Base-by-base conservation (phyloP, 208 protist genomes). In the Zelonia costaricensis region DNA sequence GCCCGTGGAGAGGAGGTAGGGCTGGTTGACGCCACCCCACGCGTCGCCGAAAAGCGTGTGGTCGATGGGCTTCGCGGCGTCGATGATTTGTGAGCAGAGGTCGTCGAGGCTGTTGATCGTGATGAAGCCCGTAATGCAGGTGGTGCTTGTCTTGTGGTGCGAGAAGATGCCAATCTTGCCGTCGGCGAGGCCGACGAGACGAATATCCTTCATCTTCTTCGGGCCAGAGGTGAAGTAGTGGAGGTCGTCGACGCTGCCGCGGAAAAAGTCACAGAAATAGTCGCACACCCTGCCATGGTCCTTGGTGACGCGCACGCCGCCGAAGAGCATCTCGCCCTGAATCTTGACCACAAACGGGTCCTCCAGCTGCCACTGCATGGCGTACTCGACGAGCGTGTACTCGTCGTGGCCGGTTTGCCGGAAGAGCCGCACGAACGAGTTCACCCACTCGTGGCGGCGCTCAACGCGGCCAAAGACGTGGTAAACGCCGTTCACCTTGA, bases 161-260 rank as follows among this genome's bases (percentile, higher is more conserved):
- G 79, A 86, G 27, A 86, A 86, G 10, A 86, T 65, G 25, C 79
- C 79, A 25, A 86, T 80, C 46, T 58, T 74, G 12, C 72, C 72
- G 38, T 86, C 75, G 8, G 59, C 59, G 23, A 86, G 59, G 22
- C 52, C 65, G 6, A 86, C 69, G 7, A 86, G 69, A 22, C 79
- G 79, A 31, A 86, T 82, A 58, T 86, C 79, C 65, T 86, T 86
- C 79, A 86, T 86, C 30, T 71, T 65, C 53, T 70, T 57, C 4
- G 79, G 79, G 27, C 79, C 75, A 25, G 75, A 86, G 6, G 79
- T 86, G 52, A 81, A 82, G 73, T 86, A 86, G 9, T 74, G 33
- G 2, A 81, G 61, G 38, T 80, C 71, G 8, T 70, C 49, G 20
- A 65, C 54, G 2, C 53, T 23, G 3, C 79, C 79, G 18, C 74